Base-by-base conservation (phyloP, 2,329 filamentous ascomycete species). In the Geosmithia morbida region DNA sequence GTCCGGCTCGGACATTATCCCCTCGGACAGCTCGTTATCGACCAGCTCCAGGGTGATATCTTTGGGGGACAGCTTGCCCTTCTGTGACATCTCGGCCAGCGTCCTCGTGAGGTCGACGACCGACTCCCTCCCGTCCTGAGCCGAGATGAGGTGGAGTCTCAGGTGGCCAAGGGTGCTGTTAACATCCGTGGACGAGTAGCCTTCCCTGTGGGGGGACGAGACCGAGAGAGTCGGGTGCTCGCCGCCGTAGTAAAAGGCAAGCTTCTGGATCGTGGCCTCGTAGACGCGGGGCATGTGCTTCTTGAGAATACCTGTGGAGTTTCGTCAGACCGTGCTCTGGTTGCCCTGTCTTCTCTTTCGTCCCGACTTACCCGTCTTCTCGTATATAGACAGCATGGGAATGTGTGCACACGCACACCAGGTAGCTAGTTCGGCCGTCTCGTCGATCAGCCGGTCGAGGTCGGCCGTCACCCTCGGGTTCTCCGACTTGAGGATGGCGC, bases 21-120 rank as follows among this genome's bases (percentile, higher is more conserved):
- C 77, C 58, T 82, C 77, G 14, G 70, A 84, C 46, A 98, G 74
- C 65, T 98, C 92, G 4, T 87, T 85, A 58, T 97, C 88, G 46
- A 98, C 81, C 46, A 98, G 69, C 52, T 96, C 87, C 46, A 76
- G 74, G 48, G 81, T 88, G 58, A 98, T 89, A 60, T 98, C 89
- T 30, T 79, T 72, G 1, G 86, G 76, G 2, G 78, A 77, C 14
- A 98, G 74, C 65, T 95, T 96, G 49, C 81, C 81, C 55, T 83
- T 81, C 63, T 97, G 92, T 7, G 87, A 85, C 92, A 98, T 97
- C 59, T 95, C 87, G 6, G 90, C 79, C 19, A 98, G 72, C 1
- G 94, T 97, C 59, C 89, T 87, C 41, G 92, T 98, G 43, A 98
- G 75, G 63, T 98, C 92, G 41, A 98, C 89, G 52, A 98, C 78